Conservation (phyloP, 768 basidiomycete genomes). For the Auriscalpium vulgare region DNA sequence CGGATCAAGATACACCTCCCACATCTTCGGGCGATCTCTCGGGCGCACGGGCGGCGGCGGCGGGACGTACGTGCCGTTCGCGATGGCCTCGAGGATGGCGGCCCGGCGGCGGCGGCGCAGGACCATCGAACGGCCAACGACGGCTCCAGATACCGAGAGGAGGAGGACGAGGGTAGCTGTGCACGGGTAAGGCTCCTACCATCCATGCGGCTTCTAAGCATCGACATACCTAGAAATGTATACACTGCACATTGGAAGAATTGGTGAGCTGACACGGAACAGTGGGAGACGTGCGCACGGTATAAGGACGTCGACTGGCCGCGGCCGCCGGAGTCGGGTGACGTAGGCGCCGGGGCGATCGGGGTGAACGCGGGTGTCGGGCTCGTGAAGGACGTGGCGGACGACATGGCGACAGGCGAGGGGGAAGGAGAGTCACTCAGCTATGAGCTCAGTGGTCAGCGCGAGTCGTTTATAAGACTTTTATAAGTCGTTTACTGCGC, state of each 20-base stretch:
- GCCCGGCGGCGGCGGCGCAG: slow-evolving; percentile 4
- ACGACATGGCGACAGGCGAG: no score
- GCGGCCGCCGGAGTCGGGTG: neutral
- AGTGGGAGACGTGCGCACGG: neutral
- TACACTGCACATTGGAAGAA: neutral
- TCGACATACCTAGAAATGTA: neutral
- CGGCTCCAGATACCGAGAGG: neutral
- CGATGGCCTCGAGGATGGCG: neutral
- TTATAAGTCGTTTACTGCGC: no score
- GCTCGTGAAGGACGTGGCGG: no score
- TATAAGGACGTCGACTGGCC: neutral
- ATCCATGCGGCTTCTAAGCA: no score
- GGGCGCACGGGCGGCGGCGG: neutral
- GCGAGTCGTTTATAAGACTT: no score
- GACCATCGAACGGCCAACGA: slow-evolving; percentile 5
- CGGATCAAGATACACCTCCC: neutral
- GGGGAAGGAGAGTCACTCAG: no score
- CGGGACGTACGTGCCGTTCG: neutral
- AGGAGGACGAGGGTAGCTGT: slow-evolving; percentile 1
- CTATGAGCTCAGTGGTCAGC: no score
- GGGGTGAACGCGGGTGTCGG: neutral
- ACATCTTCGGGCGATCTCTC: neutral
- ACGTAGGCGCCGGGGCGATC: neutral
- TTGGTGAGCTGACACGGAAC: neutral
- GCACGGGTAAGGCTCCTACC: neutral